A percentile compares a stretch with the other conserved stretches of the same genome.
These are phyloP conservation scores for Sarocladium kiliense DNA, from an alignment of 2,329 filamentous ascomycete genomes.

Conservation along the genomic window DNA sequence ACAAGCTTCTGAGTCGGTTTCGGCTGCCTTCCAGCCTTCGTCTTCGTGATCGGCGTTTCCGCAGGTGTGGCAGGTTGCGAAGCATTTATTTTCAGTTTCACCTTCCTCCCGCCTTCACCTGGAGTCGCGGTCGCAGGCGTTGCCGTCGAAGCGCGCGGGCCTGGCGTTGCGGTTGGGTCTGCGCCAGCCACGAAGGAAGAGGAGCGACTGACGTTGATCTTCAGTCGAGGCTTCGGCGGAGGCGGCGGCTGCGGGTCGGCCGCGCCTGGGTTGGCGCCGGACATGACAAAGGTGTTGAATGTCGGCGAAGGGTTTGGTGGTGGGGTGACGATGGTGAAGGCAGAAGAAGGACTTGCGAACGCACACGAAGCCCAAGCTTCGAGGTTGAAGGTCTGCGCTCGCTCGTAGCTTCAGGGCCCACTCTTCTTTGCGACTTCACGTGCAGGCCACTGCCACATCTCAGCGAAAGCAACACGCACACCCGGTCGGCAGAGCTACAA, in stretches of 20 bases:
- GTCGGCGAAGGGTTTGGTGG: neutral
- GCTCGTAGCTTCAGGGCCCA: neutral
- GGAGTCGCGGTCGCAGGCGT: constrained; percentile 16
- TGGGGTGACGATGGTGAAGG: neutral
- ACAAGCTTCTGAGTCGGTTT: constrained; percentile 55
- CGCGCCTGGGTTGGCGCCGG: constrained; percentile 19
- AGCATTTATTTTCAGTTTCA: constrained; percentile 37
- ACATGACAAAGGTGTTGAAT: constrained; percentile 20
- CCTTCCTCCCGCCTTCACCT: constrained; percentile 28
- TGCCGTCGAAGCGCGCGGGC: constrained; percentile 1
- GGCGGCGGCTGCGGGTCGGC: constrained; percentile 12
- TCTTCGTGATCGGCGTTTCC: constrained; percentile 35
- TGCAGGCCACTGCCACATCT: neutral
- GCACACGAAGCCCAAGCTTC: neutral
- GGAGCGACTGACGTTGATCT: constrained; percentile 32
- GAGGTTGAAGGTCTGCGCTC: constrained; percentile 1
- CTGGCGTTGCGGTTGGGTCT: constrained; percentile 9
- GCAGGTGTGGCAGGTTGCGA: constrained; percentile 30
- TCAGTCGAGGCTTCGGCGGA: constrained; percentile 32
- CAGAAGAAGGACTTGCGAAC: neutral
- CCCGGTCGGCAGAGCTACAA: no score
- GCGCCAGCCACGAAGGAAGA: constrained; percentile 27
- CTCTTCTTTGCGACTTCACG: no score
- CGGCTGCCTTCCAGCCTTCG: constrained; percentile 54
- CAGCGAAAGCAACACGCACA: neutral